Base-by-base conservation (phyloP, 352 stramenopile species). In the Blastocystis sp. region DNA sequence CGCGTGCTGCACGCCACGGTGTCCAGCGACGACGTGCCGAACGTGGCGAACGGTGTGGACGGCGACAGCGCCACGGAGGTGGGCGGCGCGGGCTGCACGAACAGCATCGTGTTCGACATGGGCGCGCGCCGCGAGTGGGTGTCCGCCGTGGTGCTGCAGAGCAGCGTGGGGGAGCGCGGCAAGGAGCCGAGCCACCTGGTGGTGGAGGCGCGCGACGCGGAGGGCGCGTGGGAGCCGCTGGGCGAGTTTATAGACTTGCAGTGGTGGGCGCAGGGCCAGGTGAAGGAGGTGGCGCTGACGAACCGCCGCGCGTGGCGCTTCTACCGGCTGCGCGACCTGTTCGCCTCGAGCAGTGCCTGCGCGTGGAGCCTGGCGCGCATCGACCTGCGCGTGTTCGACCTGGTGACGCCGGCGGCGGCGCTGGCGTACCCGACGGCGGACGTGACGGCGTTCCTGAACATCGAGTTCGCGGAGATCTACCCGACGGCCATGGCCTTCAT, bases 391-490 rank as follows among this genome's bases (percentile, higher is more conserved):
- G 24, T 34, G 4, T 21, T 38, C 6, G 54, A 77, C 14, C 21
- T 48, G 45, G 14, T 57, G 21, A 34, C 3, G 10, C 4, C 14
- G 11, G 14, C 60, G 7, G 24, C 45, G 2, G 6, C 34, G 17
- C 38, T 77, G 4, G 43, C 19, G 42, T 77, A 77, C 19, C 48
- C 48, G 0, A 59, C 45, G 6, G 54, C 42, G 14, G 6, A 57
- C 1, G 21, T 74, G 7, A 68, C 71, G 6, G 6, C 48, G 40
- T 84, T 69, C 60, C 34, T 59, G 60, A 54, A 84, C 61, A 68
- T 84, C 60, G 74, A 88, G 68, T 42, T 88, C 17, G n/a, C 57
- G 14, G 64, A 76, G 43, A 34, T 88, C 17, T 76, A 76, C 45
- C 78, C 78, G 2, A 57, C 43, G 1, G 42, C 24, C 38, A 48